These are phyloP conservation scores for Entonaema liquescens DNA, from an alignment of 495 filamentous ascomycete species.

Conservation along the genomic window DNA sequence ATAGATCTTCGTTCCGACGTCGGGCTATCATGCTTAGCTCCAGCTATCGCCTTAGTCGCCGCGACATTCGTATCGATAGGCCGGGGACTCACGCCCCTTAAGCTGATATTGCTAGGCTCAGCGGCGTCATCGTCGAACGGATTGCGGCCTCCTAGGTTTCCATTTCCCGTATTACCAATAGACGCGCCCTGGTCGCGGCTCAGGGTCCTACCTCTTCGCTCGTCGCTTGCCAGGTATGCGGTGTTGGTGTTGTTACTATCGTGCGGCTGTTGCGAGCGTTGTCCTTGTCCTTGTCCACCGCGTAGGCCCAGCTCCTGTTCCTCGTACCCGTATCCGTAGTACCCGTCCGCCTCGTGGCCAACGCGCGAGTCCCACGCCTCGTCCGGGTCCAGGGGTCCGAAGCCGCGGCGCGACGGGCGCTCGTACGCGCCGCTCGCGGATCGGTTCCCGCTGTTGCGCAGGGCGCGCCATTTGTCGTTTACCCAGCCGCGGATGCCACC, in stretches of 20 bases:
- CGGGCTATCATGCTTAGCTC: constrained; percentile 48
- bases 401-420: constrained; percentile 52
- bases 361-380: constrained; percentile 78
- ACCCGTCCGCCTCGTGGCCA: constrained; percentile 65
- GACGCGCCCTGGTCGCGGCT: constrained; percentile 38
- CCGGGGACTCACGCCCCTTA: constrained; percentile 65
- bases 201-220: constrained; percentile 45
- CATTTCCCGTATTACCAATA: not conserved
- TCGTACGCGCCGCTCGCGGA: constrained; percentile 72
- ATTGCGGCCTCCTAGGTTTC: constrained; percentile 45
- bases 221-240: constrained; percentile 50
- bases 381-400: constrained; percentile 70
- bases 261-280: not conserved
- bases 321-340: constrained; percentile 58
- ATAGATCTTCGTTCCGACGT: constrained; percentile 58
- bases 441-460: constrained; percentile 60
- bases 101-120: constrained; percentile 62
- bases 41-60: constrained; percentile 31
- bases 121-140: constrained; percentile 66
- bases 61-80: constrained; percentile 55
- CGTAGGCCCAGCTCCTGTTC: constrained; percentile 67
- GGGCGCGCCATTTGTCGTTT: constrained; percentile 56
- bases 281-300: constrained; percentile 26
- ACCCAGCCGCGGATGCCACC: constrained; percentile 70
- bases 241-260: constrained; percentile 43